Conservation (phyloP, 2,329 filamentous ascomycete genomes). For the Penicillium sp. region DNA sequence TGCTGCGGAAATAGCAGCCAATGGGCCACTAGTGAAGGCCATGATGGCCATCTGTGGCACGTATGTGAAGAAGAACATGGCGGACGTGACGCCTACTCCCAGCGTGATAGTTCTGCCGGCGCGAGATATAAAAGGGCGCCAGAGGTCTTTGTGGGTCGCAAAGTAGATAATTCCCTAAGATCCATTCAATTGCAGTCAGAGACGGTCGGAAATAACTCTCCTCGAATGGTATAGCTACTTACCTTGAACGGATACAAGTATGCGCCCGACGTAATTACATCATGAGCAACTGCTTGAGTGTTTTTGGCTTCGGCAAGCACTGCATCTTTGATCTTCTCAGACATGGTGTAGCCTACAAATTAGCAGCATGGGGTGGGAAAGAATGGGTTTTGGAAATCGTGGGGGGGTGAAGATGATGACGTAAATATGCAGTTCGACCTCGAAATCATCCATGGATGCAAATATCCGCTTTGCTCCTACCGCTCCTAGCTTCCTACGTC, state of each 20-base stretch:
- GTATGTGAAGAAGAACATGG: constrained; percentile 89
- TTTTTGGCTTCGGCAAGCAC: constrained; percentile 69
- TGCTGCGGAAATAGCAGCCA: constrained; percentile 61
- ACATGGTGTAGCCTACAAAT: constrained; percentile 27
- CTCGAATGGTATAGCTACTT: constrained; percentile 9
- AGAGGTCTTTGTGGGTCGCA: constrained; percentile 56
- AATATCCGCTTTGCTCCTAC: too few relatives aligned
- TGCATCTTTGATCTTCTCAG: constrained; percentile 57
- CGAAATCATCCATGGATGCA: too few relatives aligned
- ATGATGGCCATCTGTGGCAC: constrained; percentile 79
- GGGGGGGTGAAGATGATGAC: not conserved
- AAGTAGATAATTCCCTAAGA: constrained; percentile 62
- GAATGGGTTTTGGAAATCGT: not conserved
- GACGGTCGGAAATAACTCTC: too few relatives aligned
- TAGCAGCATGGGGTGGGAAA: not conserved
- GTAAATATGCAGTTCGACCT: too few relatives aligned
- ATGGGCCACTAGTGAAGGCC: constrained; percentile 77
- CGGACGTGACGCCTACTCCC: constrained; percentile 67
- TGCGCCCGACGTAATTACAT: constrained; percentile 72
- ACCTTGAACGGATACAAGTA: constrained; percentile 84
- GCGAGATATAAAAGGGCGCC: constrained; percentile 59
- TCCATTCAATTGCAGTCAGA: not conserved
- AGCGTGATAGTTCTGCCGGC: constrained; percentile 65
- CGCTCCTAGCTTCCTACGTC: too few relatives aligned
- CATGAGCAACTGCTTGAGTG: constrained; percentile 61